Base-by-base conservation (phyloP, 331 rosid species). In the Quercus tomentella region DNA sequence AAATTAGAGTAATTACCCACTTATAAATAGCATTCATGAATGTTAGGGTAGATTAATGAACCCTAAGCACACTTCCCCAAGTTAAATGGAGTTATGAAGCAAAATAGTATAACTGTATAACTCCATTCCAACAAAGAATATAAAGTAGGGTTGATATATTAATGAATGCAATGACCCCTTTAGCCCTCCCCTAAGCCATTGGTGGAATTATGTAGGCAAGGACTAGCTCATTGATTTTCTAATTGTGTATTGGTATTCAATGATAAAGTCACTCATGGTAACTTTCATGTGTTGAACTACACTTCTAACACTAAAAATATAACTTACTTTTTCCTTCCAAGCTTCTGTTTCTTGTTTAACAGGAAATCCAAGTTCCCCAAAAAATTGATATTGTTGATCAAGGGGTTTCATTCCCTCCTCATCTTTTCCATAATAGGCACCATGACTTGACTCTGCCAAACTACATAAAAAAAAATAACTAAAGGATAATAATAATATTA, bases 271-370 rank as follows among this genome's bases (percentile, higher is more conserved):
- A 51, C 52, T 65, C 70, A 17, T 69, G 43, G 33, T 62, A 35
- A 9, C 45, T 72, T 15, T 20, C 56, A 61, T 70, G 76, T 56
- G 51, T 49, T 43, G 52, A 49, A 17, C 72, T 30, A 51, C 41
- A 28, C 21, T 9, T 72, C 66, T 25, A 61, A 74, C 14, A 41
- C 6, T 58, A 18, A 51, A 56, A 30, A 58, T 71, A 63, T 80
- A 67, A 82, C 91, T 80, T 83, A 90, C 99, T 82, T 90, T 93
- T 87, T 95, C 99, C 77, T 86, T 83, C 99, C 99, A 91, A 79
- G 92, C 98, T 72, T 88, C 99, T 41, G 91, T 86, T 80, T 83
- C 89, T 52, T 84, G 72, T 65, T 49, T 49, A 12, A 89, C 86
- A 28, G 99, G 99, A 81, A 93, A 95, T 10, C 43, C 76, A 56